These are phyloP conservation scores for Gentiana macrophylla DNA, from an alignment of 257 asterid species.

Conservation along the genomic window DNA sequence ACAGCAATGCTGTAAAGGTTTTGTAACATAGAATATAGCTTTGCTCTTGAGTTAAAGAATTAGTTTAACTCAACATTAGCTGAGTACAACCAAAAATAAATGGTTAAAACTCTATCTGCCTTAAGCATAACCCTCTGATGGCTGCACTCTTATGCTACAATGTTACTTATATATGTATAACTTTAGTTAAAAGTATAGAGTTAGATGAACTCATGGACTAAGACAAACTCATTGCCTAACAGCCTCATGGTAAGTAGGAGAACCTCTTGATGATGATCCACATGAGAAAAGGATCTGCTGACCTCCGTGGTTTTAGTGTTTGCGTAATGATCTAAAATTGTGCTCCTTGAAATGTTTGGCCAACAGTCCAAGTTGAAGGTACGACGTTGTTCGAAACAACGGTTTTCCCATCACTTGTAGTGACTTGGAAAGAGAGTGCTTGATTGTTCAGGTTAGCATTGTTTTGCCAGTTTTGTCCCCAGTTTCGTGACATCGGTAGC, in stretches of 20 bases:
- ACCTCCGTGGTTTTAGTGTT: neutral
- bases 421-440: conserved; percentile 19
- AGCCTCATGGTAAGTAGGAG: too few species aligned
- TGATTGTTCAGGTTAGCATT: conserved; percentile 11
- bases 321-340: conserved; percentile 4
- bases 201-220: conserved; percentile 1
- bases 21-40: too few species aligned
- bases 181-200: neutral
- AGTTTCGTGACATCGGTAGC: conserved; percentile 15
- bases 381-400: conserved; percentile 9
- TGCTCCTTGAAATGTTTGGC: conserved; percentile 12
- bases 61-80: too few species aligned
- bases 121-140: neutral
- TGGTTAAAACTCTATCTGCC: neutral
- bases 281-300: neutral
- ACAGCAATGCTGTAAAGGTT: too few species aligned
- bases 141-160: neutral
- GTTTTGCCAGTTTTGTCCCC: conserved; percentile 28
- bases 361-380: conserved; percentile 17
- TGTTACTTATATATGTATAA: neutral
- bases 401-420: conserved; percentile 16
- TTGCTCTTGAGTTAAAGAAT: too few species aligned
- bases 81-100: too few species aligned
- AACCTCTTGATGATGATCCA: too few species aligned
- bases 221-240: neutral